phyloP scores from a whole-genome alignment of 148 eudicot species.

The Persicaria tinctoria region DNA sequence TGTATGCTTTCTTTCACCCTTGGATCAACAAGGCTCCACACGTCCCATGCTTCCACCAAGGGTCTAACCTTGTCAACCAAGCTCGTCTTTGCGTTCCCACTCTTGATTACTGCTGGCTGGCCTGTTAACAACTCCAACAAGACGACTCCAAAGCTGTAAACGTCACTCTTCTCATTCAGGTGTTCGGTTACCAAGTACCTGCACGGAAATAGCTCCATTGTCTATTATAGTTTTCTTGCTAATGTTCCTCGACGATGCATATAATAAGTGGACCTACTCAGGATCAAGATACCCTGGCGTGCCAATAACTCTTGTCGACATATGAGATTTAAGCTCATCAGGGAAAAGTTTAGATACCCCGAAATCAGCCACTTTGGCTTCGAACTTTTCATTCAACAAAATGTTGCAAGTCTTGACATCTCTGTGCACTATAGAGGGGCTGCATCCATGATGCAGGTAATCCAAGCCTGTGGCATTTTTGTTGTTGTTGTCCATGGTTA shows the following conservation, averaged over 20 bases:
- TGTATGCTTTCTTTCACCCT: constrained; percentile 15
- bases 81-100: neutral
- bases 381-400: constrained; percentile 20
- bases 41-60: constrained; percentile 21
- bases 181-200: neutral
- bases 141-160: constrained; percentile 16
- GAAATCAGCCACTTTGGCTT: constrained; percentile 30
- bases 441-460: constrained; percentile 34
- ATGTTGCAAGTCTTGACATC: constrained; percentile 28
- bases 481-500: neutral
- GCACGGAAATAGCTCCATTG: neutral
- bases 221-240: neutral
- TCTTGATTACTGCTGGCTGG: constrained; percentile 7
- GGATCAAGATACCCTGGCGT: constrained; percentile 27
- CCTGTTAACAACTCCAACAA: constrained; percentile 12
- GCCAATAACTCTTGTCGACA: constrained; percentile 22
- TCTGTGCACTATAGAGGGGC: constrained; percentile 30
- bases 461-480: constrained; percentile 23
- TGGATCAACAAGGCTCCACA: constrained; percentile 23
- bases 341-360: constrained; percentile 26
- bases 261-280: constrained; percentile 14
- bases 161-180: constrained; percentile 9
- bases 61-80: constrained; percentile 27
- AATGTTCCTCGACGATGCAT: neutral
- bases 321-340: constrained; percentile 12